phyloP scores from a whole-genome alignment of 2,329 filamentous ascomycete genomes.

The Fusarium redolens region DNA sequence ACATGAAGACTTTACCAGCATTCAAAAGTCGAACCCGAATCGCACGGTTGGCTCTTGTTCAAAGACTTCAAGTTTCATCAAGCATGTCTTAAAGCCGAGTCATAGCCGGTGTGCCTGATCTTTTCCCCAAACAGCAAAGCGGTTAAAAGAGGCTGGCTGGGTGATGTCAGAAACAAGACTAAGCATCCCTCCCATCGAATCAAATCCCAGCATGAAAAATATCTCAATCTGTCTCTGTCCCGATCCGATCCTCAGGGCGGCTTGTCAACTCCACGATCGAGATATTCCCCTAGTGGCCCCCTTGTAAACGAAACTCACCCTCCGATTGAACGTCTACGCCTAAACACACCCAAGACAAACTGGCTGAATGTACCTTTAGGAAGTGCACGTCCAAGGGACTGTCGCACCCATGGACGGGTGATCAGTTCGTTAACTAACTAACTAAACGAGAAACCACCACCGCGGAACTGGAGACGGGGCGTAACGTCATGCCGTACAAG shows the following conservation, averaged over 20 bases:
- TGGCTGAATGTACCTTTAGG: not conserved
- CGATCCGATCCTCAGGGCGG: constrained; percentile 12
- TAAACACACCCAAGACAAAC: not conserved
- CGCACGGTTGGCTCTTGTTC: not conserved
- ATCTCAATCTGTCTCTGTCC: constrained; percentile 9
- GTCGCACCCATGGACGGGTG: constrained; percentile 3
- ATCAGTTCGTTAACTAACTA: not conserved
- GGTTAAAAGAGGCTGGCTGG: not conserved
- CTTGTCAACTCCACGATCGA: constrained; percentile 29
- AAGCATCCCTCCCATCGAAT: not conserved
- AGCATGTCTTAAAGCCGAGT: not conserved
- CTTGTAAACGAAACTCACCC: not conserved
- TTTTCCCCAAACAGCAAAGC: constrained; percentile 4
- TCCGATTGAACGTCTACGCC: not conserved
- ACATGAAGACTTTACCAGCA: no score
- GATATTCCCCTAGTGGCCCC: constrained; percentile 8
- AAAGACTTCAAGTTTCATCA: fast-evolving
- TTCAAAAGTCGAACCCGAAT: not conserved
- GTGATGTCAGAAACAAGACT: not conserved
- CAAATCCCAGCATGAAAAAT: not conserved
- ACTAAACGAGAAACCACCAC: not conserved
- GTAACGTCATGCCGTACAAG: constrained; percentile 7
- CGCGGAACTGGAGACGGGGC: not conserved
- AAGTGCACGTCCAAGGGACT: not conserved
- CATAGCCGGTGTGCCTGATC: not conserved